Evolutionary conservation across 2,329 filamentous ascomycete genomes (phyloP).

Genomic region (Tolypocladium tropicale): DNA sequence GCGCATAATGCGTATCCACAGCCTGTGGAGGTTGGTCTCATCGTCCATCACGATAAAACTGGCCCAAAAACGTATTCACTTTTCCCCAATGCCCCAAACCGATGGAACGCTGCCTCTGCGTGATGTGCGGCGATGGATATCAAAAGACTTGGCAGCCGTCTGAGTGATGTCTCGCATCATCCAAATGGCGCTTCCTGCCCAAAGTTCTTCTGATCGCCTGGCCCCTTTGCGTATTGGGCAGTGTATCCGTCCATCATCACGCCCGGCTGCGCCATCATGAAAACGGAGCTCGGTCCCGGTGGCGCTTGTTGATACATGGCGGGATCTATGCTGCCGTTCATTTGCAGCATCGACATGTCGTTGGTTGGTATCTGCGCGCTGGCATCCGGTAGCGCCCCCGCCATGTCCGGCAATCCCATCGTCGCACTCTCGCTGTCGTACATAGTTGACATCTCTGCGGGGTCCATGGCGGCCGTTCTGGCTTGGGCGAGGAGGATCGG

Average conservation of each 20-base stretch:
- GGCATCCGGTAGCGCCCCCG: constrained; percentile 8
- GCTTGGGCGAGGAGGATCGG: constrained; percentile 17
- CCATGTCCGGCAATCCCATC: constrained; percentile 11
- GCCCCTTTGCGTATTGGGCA: constrained; percentile 8
- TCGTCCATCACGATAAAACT: too few species aligned
- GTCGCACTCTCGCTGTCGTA: constrained; percentile 12
- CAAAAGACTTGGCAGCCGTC: neutral
- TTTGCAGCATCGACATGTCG: constrained; percentile 7
- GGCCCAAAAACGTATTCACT: too few species aligned
- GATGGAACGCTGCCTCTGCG: neutral
- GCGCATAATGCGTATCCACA: too few species aligned
- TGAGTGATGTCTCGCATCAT: neutral
- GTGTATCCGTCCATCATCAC: constrained; percentile 11
- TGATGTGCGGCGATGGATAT: neutral
- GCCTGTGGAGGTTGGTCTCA: too few species aligned
- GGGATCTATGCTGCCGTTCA: constrained; percentile 5
- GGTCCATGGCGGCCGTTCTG: constrained; percentile 8
- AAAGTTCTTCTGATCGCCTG: constrained; percentile 5
- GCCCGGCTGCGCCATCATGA: constrained; percentile 11
- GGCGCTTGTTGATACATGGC: constrained; percentile 12
- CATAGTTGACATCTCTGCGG: constrained; percentile 7
- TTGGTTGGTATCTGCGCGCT: constrained; percentile 4
- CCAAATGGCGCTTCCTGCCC: constrained; percentile 6
- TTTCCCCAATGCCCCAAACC: too few species aligned
- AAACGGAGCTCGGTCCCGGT: constrained; percentile 6